A percentile compares a stretch with the other conserved stretches of the same genome.
These are phyloP conservation scores for Diplosphaera chodatii DNA, from an alignment of 139 green algal species.

Conservation along the genomic window DNA sequence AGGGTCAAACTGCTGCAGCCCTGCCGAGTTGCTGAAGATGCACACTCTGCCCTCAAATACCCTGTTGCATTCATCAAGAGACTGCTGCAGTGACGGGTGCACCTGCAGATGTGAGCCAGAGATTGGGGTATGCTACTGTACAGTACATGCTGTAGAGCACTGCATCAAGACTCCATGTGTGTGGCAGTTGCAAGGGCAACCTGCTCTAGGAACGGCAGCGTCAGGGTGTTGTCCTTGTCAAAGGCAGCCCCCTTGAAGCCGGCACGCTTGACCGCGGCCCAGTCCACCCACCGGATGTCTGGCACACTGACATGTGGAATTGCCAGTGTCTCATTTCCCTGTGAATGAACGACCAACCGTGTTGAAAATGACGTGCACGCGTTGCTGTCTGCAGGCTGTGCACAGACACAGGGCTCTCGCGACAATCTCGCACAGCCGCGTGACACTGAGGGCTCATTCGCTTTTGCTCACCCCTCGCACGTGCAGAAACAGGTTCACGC, in stretches of 20 bases:
- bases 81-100: conserved; percentile 11
- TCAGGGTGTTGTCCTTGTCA: conserved; percentile 98
- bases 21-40: conserved; percentile 90
- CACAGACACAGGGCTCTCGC: no score
- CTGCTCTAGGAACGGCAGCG: conserved; percentile 55
- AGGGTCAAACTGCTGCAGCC: conserved; percentile 84
- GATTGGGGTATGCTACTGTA: no score
- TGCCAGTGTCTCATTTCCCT: conserved; percentile 50
- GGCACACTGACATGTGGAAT: conserved; percentile 67
- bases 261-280: conserved; percentile 50
- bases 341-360: no score
- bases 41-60: conserved; percentile 61
- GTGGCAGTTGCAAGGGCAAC: no score
- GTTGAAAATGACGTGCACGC: no score
- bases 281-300: conserved; percentile 65
- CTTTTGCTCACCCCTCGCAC: conserved; percentile 58
- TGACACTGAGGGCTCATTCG: no score
- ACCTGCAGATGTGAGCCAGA: no score
- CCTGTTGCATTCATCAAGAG: conserved; percentile 42
- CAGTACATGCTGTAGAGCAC: no score
- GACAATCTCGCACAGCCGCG: no score
- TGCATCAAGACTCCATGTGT: no score
- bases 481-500: conserved; percentile 58
- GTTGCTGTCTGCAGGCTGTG: no score
- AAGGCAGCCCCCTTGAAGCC: conserved; percentile 81